Percentiles rank a stretch among this genome's conserved stretches.
Evolutionary conservation across 345 rosid genomes (phyloP).

Genomic region (Linum tenue): DNA sequence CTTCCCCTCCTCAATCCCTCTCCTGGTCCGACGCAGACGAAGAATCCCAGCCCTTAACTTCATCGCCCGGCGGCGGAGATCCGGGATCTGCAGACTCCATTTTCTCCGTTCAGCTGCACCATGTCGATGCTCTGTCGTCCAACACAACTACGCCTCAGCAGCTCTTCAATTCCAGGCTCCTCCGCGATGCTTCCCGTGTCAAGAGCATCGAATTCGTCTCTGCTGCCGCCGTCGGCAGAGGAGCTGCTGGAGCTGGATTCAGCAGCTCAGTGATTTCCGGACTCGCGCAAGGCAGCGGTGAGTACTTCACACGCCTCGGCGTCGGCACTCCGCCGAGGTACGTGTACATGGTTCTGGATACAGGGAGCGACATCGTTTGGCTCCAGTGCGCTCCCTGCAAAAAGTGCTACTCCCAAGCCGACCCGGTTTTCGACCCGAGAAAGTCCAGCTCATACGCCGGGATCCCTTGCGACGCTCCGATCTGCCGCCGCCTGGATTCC

Average conservation of each 20-base stretch:
- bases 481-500: conserved; percentile 57
- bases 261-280: conserved; percentile 31
- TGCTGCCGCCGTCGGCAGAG: too few relatives aligned
- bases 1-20: conserved; percentile 1
- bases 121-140: too few relatives aligned
- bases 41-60: not conserved
- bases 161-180: too few relatives aligned
- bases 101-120: too few relatives aligned
- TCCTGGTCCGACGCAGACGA: not conserved
- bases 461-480: conserved; percentile 49
- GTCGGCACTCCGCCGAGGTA: conserved; percentile 68
- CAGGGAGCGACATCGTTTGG: conserved; percentile 92
- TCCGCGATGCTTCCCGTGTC: too few relatives aligned
- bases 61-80: not conserved
- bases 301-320: conserved; percentile 79
- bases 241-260: too few relatives aligned
- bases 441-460: conserved; percentile 55
- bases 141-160: too few relatives aligned
- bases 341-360: conserved; percentile 69
- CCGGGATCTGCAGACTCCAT: not conserved
- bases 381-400: conserved; percentile 83
- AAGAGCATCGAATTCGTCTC: too few relatives aligned
- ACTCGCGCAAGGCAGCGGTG: conserved; percentile 83
- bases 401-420: conserved; percentile 77
- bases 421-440: conserved; percentile 72